Conservation (phyloP, 345 rosid species). For the Eucalyptus pauciflora region DNA sequence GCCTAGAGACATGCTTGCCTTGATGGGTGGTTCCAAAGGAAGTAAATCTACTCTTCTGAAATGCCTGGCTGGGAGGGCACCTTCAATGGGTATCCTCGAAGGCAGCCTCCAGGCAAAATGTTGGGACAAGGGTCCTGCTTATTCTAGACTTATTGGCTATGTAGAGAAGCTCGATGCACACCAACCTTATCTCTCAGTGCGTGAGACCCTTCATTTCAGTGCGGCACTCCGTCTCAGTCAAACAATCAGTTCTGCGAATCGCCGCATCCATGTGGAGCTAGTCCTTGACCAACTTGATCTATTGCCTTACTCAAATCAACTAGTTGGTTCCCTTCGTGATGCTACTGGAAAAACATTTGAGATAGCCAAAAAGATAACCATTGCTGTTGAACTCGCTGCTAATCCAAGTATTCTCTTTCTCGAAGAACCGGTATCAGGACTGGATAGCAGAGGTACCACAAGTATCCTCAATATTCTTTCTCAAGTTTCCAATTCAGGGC, state of each 20-base stretch:
- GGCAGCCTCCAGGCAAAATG: constrained; percentile 4
- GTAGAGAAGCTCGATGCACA: constrained; percentile 18
- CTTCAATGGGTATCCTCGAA: background rate
- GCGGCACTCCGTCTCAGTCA: constrained; percentile 13
- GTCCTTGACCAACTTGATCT: constrained; percentile 13
- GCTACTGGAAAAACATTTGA: constrained; percentile 15
- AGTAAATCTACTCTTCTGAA: constrained; percentile 9
- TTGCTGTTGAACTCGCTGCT: constrained; percentile 20
- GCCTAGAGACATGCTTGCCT: constrained; percentile 7
- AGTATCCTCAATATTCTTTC: constrained; percentile 5
- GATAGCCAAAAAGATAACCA: constrained; percentile 20
- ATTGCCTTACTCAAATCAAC: constrained; percentile 15
- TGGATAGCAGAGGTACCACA: constrained; percentile 2
- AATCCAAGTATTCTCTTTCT: constrained; percentile 20
- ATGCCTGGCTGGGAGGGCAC: constrained; percentile 20
- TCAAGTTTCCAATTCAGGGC: constrained; percentile 10
- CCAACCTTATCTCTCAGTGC: constrained; percentile 16
- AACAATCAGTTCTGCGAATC: background rate
- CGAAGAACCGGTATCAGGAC: constrained; percentile 14
- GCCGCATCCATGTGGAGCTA: constrained; percentile 12
- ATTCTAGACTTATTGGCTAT: constrained; percentile 9
- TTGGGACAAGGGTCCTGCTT: background rate
- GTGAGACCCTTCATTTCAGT: constrained; percentile 26
- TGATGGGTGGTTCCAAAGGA: constrained; percentile 10
- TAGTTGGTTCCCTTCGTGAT: constrained; percentile 11